phyloP scores from a whole-genome alignment of 2,329 filamentous ascomycete genomes.

The Monosporascus ibericus region DNA sequence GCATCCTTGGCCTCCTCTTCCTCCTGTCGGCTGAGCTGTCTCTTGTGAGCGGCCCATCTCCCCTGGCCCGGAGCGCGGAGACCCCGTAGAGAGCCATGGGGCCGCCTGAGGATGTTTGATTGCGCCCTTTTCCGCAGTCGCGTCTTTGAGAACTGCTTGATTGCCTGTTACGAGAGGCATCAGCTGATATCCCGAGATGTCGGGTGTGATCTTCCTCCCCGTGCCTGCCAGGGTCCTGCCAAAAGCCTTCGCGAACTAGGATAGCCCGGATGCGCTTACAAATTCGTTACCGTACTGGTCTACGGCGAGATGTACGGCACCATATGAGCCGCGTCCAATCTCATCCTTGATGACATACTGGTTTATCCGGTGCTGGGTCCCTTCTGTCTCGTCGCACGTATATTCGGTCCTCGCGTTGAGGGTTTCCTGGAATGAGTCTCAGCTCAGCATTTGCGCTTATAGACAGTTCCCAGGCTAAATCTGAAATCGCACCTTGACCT shows the following conservation, averaged over 20 bases:
- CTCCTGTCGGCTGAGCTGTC: slow-evolving; percentile 33
- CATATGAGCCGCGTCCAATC: slow-evolving; percentile 94
- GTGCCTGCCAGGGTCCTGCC: neutral
- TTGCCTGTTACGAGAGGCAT: slow-evolving; percentile 52
- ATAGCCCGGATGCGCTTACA: slow-evolving; percentile 47
- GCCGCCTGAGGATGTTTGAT: slow-evolving; percentile 67
- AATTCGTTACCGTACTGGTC: slow-evolving; percentile 93
- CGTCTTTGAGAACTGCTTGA: slow-evolving; percentile 97
- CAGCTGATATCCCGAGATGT: slow-evolving; percentile 5
- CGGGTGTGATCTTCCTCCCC: neutral
- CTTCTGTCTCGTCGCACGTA: slow-evolving; percentile 76
- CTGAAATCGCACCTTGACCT: slow-evolving; percentile 43
- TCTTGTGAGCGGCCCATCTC: slow-evolving; percentile 19
- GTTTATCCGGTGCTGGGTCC: slow-evolving; percentile 83
- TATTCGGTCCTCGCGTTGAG: slow-evolving; percentile 85
- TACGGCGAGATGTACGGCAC: slow-evolving; percentile 81
- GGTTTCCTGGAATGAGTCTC: slow-evolving; percentile 60
- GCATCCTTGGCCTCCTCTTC: slow-evolving; percentile 61
- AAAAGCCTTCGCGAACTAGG: neutral
- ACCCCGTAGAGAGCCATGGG: slow-evolving; percentile 38
- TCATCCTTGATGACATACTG: slow-evolving; percentile 92
- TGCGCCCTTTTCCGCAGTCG: slow-evolving; percentile 84
- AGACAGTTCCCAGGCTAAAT: neutral
- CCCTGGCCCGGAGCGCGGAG: slow-evolving; percentile 23
- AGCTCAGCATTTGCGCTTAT: slow-evolving; percentile 4